A percentile compares a stretch with the other conserved stretches of the same genome.
Conservation (phyloP, 345 rosid genomes). For the Bruguiera parviflora region DNA sequence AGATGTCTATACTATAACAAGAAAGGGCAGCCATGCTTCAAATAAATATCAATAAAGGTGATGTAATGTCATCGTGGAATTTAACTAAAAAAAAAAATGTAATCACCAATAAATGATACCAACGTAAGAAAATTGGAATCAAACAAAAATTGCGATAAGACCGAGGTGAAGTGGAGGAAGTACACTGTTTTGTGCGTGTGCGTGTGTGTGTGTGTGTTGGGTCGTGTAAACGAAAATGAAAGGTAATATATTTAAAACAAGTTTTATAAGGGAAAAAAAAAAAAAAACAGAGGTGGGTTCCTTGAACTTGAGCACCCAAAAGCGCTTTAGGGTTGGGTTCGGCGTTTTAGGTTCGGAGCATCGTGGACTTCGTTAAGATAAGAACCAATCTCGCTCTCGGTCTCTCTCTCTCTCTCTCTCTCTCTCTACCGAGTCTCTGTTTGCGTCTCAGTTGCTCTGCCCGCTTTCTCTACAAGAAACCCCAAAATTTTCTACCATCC, state of each 20-base stretch:
- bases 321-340: slow-evolving; percentile 34
- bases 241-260: no score
- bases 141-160: neutral
- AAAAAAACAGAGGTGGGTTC: neutral
- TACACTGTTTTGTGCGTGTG: no score
- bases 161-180: neutral
- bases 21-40: neutral
- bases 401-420: slow-evolving; percentile 14
- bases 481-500: slow-evolving; percentile 3
- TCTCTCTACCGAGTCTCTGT: neutral
- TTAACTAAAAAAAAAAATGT: neutral
- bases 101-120: neutral
- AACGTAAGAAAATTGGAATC: neutral
- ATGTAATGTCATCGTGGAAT: no score
- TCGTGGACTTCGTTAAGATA: slow-evolving; percentile 44
- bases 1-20: neutral
- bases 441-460: neutral
- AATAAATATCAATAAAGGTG: no score
- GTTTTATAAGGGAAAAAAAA: neutral
- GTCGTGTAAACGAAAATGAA: neutral
- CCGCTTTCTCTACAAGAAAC: slow-evolving; percentile 7
- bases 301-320: slow-evolving; percentile 2
- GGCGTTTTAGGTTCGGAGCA: slow-evolving; percentile 35
- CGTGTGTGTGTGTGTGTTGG: no score
- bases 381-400: slow-evolving; percentile 45